Percentiles rank a stretch among this genome's conserved stretches.
These are phyloP conservation scores for Entomophthora muscae DNA, from an alignment of 371 early-diverging fungal genomes.

Conservation along the genomic window DNA sequence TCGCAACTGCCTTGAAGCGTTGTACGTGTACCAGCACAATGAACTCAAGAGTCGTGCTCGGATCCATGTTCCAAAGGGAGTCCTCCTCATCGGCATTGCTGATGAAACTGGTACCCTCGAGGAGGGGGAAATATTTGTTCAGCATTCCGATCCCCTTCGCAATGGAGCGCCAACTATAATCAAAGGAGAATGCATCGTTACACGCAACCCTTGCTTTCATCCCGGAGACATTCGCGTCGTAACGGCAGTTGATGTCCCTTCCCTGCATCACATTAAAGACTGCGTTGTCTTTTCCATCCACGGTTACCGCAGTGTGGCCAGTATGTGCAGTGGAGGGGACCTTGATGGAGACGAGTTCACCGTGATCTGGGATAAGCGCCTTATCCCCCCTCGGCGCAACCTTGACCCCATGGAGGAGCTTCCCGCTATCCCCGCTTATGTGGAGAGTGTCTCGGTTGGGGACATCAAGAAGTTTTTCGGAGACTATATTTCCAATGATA, in stretches of 20 bases:
- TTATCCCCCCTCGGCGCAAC: constrained; percentile 27
- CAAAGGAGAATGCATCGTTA: constrained; percentile 28
- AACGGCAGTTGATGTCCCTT: constrained; percentile 35
- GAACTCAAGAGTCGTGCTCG: constrained; percentile 48
- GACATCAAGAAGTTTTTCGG: constrained; percentile 52
- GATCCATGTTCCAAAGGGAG: constrained; percentile 44
- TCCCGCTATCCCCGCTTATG: constrained; percentile 15
- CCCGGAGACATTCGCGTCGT: constrained; percentile 68
- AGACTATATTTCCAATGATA: constrained; percentile 49
- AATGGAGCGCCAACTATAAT: constrained; percentile 14
- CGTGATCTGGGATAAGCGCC: constrained; percentile 43
- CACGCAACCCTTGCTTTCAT: constrained; percentile 60
- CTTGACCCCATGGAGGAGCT: constrained; percentile 41
- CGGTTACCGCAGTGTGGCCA: constrained; percentile 52
- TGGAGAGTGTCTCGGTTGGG: constrained; percentile 23
- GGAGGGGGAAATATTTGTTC: constrained; percentile 51
- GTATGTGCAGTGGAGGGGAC: constrained; percentile 69
- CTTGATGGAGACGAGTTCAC: constrained; percentile 66
- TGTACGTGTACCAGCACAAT: constrained; percentile 29
- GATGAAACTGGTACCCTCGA: constrained; percentile 51
- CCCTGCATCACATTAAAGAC: constrained; percentile 35
- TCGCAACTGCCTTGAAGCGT: constrained; percentile 29
- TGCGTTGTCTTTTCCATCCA: constrained; percentile 63
- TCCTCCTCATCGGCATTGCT: constrained; percentile 51
- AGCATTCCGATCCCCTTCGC: constrained; percentile 13